These are phyloP conservation scores for Piloderma croceum DNA, from an alignment of 768 basidiomycete species.

Conservation along the genomic window DNA sequence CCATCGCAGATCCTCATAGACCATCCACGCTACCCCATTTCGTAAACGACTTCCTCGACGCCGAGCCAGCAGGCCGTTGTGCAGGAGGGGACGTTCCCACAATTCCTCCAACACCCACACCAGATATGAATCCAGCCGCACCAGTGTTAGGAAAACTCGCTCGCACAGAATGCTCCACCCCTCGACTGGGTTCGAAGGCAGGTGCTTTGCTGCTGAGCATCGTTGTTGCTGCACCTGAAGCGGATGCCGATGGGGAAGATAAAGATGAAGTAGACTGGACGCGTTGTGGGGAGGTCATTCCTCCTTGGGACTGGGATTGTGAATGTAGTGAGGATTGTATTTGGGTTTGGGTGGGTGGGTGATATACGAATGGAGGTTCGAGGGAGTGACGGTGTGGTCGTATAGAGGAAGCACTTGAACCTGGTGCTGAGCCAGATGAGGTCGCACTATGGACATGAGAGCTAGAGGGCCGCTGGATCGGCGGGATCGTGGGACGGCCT, in stretches of 20 bases:
- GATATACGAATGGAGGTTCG: conserved; percentile 6
- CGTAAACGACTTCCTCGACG: too few species aligned
- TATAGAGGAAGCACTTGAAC: conserved; percentile 4
- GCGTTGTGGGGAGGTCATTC: background rate
- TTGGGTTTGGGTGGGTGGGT: conserved; percentile 5
- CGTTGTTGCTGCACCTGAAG: conserved; percentile 16
- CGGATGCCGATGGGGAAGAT: conserved; percentile 16
- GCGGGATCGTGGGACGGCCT: background rate
- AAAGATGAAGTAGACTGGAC: conserved; percentile 9
- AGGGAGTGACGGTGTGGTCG: background rate
- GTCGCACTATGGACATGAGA: too few species aligned
- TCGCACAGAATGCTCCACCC: too few species aligned
- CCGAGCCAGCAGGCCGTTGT: too few species aligned
- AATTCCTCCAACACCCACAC: too few species aligned
- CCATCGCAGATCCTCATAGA: too few species aligned
- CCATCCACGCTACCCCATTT: too few species aligned
- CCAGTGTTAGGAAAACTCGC: too few species aligned
- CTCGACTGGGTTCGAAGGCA: conserved; percentile 45
- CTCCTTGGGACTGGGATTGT: conserved; percentile 3
- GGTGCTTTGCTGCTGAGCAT: conserved; percentile 49
- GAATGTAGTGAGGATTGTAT: conserved; percentile 8
- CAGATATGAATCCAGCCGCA: too few species aligned
- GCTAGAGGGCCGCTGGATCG: background rate
- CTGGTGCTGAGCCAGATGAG: too few species aligned
- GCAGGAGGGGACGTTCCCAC: too few species aligned